Conservation (phyloP, 2,329 filamentous ascomycete species). For the Botrytis medusae region DNA sequence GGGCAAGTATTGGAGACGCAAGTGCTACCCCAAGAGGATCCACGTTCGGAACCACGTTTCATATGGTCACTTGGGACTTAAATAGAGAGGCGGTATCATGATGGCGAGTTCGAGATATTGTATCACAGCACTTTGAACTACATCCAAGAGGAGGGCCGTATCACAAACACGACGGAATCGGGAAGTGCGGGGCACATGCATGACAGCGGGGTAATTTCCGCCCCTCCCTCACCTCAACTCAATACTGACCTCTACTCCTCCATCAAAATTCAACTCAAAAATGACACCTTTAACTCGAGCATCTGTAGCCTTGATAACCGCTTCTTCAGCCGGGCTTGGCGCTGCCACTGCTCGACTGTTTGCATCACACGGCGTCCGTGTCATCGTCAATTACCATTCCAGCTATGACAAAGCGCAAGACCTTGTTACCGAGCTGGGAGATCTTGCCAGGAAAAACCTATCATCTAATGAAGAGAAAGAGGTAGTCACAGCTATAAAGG, state of each 20-base stretch:
- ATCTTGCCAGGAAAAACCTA: not conserved
- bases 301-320: conserved; percentile 48
- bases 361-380: conserved; percentile 64
- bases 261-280: not conserved
- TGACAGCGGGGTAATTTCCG: not conserved
- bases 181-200: not conserved
- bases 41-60: not conserved
- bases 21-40: not conserved
- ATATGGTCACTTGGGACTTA: not conserved
- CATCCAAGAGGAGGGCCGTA: not conserved
- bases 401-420: conserved; percentile 59
- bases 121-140: not conserved
- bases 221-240: not conserved
- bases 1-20: not conserved
- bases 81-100: not conserved
- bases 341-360: conserved; percentile 67
- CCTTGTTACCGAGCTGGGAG: conserved; percentile 56
- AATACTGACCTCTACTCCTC: not conserved
- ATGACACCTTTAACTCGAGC: not conserved
- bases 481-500: conserved; percentile 55
- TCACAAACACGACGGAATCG: not conserved
- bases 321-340: conserved; percentile 66
- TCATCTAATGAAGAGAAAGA: conserved; percentile 20
- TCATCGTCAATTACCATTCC: conserved; percentile 72
- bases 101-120: not conserved